Evolutionary conservation across 2,329 filamentous ascomycete species (phyloP), one percentile per base, ranked within the genome.

Genomic region (Grosmannia huntii): DNA sequence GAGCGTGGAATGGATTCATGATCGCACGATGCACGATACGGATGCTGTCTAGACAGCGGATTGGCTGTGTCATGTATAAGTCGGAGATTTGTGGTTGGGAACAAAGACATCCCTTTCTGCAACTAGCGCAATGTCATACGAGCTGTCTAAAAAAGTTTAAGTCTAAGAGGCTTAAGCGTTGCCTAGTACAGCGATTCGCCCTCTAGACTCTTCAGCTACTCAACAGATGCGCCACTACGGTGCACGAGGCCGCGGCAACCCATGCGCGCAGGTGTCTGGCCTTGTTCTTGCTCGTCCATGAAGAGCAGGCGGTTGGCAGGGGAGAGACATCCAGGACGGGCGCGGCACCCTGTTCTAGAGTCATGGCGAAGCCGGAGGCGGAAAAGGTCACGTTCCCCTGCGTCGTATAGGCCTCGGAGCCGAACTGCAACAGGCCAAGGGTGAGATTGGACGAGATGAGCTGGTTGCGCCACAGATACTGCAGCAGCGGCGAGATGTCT

Each of bases 401-500:
- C 0, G 53, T 25, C 2, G 44, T 16, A n/a, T 59, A 59, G 1
- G 57, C 48, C 48, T 59, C 57, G 4, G 53, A 46, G 11, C 57
- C 57, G 6, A 55, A 48, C 36, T 59, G 33, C 12, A 59, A 7
- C 11, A 59, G 23, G 36, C 57, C 57, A 1, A 59, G 5, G 12
- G 33, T 46, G n/a, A 33, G 25, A 19, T 36, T 21, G 16, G 23
- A n/a, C n/a, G 31, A 21, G 16, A 59, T 36, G 10, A 59, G 27
- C 14, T 28, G 12, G 36, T 59, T 44, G 11, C 57, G 53, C 57
- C 57, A 59, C 4, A 59, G 36, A 21, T 59, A 59, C 33, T 59
- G 57, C 33, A 59, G 12, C 19, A 59, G 25, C n/a, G 57, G 57
- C 31, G 57, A 59, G 7, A 59, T 14, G 12, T 59, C 57, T 25